These are phyloP conservation scores for Arbutus unedo DNA, from an alignment of 148 eudicot genomes.

Conservation along the genomic window DNA sequence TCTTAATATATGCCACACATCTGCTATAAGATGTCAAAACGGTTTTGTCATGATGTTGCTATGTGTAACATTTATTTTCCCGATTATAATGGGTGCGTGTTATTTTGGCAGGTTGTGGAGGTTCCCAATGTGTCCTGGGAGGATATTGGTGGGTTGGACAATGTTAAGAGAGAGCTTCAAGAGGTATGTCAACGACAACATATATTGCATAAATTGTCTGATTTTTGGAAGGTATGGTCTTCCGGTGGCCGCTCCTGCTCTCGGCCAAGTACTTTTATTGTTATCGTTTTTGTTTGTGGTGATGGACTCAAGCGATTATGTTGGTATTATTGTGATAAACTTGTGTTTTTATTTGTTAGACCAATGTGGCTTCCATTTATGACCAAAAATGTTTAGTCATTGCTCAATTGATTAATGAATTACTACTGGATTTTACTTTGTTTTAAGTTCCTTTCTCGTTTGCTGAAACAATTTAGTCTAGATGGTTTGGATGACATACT, in stretches of 20 bases:
- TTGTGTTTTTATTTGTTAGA: neutral
- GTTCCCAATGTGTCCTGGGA: constrained; percentile 41
- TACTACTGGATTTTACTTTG: neutral
- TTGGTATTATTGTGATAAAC: too few relatives aligned
- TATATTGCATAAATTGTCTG: neutral
- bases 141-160: constrained; percentile 40
- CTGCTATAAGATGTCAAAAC: neutral
- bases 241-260: neutral
- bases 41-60: neutral
- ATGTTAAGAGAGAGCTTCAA: constrained; percentile 16
- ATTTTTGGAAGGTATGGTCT: neutral
- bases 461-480: neutral
- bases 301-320: too few relatives aligned
- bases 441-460: neutral
- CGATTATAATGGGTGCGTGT: neutral
- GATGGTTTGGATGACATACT: too few relatives aligned
- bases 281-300: neutral
- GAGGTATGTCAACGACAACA: constrained; percentile 22
- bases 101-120: constrained; percentile 30
- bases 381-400: neutral
- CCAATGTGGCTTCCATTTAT: neutral
- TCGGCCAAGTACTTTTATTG: neutral
- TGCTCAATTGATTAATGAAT: neutral
- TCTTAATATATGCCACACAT: neutral
- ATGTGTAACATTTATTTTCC: neutral